Percentiles rank a stretch among this genome's conserved stretches.
Conservation (phyloP, 2,329 filamentous ascomycete species). For the Aspergillus luchuensis region DNA sequence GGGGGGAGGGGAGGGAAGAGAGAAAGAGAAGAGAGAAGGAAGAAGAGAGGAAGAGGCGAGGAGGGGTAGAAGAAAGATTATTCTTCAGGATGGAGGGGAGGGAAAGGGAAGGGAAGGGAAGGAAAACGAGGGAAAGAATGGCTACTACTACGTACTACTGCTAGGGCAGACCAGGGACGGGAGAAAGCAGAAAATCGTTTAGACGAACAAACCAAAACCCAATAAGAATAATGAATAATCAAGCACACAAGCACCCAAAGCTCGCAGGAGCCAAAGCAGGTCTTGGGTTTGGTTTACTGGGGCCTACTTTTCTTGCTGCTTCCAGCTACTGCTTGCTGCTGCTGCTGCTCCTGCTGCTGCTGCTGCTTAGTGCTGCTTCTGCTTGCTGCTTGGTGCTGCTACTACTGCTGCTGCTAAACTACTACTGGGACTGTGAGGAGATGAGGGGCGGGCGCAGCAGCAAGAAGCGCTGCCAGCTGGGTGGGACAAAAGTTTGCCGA, state of each 20-base stretch:
- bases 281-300: background rate
- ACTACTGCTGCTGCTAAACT: background rate
- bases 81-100: constrained; percentile 25
- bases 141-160: constrained; percentile 24
- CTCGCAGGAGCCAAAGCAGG: background rate
- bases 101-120: constrained; percentile 19
- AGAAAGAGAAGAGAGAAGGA: constrained; percentile 18
- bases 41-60: constrained; percentile 17
- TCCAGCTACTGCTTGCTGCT: background rate
- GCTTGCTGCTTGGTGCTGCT: background rate
- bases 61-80: constrained; percentile 24
- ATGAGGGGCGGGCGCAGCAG: constrained; percentile 26
- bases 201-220: constrained; percentile 27
- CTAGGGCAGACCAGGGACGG: constrained; percentile 28
- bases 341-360: background rate
- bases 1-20: constrained; percentile 18
- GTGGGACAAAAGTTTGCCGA: constrained; percentile 29
- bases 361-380: background rate
- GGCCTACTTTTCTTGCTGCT: background rate
- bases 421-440: constrained; percentile 6
- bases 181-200: constrained; percentile 18
- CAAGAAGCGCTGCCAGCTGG: constrained; percentile 9
- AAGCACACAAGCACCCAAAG: background rate
- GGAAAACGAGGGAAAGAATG: constrained; percentile 20
- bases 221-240: constrained; percentile 12